A percentile compares a stretch with the other conserved stretches of the same genome.
These are phyloP conservation scores for Chamaecrista fasciculata DNA, from an alignment of 306 rosid species.

Conservation along the genomic window DNA sequence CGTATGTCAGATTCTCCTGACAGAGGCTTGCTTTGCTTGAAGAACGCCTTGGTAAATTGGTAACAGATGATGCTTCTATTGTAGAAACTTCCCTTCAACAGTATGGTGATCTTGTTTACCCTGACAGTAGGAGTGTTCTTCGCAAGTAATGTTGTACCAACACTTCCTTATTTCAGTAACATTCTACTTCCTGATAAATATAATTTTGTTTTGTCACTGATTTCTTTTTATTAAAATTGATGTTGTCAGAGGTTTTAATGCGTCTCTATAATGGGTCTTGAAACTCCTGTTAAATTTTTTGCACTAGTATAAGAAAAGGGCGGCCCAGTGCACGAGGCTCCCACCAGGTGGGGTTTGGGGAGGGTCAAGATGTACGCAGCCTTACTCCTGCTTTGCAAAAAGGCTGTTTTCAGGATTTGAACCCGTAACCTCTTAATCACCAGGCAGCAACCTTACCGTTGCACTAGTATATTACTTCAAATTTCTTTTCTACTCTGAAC, in stretches of 20 bases:
- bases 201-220: neutral
- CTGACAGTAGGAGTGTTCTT: slow-evolving; percentile 65
- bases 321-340: too few species aligned
- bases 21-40: slow-evolving; percentile 76
- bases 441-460: too few species aligned
- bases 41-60: slow-evolving; percentile 83
- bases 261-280: slow-evolving; percentile 8
- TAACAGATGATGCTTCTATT: slow-evolving; percentile 74
- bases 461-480: neutral
- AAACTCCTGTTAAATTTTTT: neutral
- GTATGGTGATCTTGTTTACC: slow-evolving; percentile 88
- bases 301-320: neutral
- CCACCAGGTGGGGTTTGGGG: too few species aligned
- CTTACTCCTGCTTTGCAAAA: too few species aligned
- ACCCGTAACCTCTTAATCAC: too few species aligned
- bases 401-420: too few species aligned
- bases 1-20: slow-evolving; percentile 33
- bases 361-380: too few species aligned
- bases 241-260: neutral
- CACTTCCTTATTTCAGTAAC: slow-evolving; percentile 23
- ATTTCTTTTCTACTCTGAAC: slow-evolving; percentile 6
- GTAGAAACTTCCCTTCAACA: slow-evolving; percentile 81
- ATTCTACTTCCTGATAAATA: neutral
- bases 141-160: slow-evolving; percentile 57
- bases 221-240: neutral